Conservation (phyloP, 2,329 filamentous ascomycete species). For the Trichoderma guizhouense region DNA sequence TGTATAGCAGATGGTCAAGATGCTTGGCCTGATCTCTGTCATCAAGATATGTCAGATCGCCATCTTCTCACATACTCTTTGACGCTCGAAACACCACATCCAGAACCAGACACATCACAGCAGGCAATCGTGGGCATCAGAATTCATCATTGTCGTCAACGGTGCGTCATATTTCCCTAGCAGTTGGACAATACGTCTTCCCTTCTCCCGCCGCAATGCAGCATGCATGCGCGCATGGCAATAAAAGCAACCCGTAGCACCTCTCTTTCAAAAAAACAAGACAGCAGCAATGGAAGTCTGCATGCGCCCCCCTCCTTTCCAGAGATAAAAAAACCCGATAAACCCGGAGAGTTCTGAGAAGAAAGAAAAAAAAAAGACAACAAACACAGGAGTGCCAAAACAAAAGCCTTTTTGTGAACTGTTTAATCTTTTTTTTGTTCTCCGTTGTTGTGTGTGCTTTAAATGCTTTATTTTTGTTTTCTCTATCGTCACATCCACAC, state of each 20-base stretch:
- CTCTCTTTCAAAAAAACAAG: constrained; percentile 9
- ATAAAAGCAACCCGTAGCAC: constrained; percentile 15
- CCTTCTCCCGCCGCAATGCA: constrained; percentile 8
- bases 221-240: constrained; percentile 2
- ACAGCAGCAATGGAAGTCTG: constrained; percentile 7
- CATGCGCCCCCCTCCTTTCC: constrained; percentile 7
- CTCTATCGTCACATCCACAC: constrained; percentile 14
- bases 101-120: neutral
- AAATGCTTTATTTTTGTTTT: constrained; percentile 16
- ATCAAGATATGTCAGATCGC: neutral
- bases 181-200: constrained; percentile 15
- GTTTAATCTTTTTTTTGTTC: constrained; percentile 14
- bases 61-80: neutral
- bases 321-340: neutral
- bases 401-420: neutral
- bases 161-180: constrained; percentile 19
- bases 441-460: constrained; percentile 12
- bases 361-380: neutral
- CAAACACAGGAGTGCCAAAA: neutral
- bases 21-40: neutral
- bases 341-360: neutral
- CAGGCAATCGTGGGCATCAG: neutral
- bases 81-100: neutral
- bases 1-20: neutral
- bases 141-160: constrained; percentile 13